Conservation (phyloP, 768 basidiomycete genomes). For the Mycena maculata region DNA sequence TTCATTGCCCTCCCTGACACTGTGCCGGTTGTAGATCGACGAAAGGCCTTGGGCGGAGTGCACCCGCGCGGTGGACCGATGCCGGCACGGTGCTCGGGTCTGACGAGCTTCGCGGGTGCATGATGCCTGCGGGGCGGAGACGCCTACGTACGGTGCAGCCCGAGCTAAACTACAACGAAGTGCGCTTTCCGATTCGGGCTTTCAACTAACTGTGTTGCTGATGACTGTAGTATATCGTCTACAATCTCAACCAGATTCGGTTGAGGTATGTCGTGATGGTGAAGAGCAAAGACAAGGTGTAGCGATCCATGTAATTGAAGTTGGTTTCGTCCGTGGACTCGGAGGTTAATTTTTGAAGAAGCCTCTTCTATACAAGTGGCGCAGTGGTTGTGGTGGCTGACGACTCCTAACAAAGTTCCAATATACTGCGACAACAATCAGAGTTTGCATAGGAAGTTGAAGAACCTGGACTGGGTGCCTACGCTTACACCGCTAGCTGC, state of each 20-base stretch:
- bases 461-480: too few relatives aligned
- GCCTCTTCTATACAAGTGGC: too few relatives aligned
- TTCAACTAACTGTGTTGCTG: neutral
- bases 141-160: neutral
- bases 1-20: neutral
- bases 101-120: slow-evolving; percentile 12
- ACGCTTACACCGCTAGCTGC: too few relatives aligned
- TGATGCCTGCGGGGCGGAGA: neutral
- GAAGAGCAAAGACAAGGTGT: neutral
- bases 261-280: slow-evolving; percentile 22
- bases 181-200: neutral
- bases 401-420: too few relatives aligned
- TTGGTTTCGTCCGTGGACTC: too few relatives aligned
- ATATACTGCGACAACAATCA: too few relatives aligned
- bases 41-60: slow-evolving; percentile 15
- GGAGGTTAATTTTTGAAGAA: too few relatives aligned
- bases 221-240: slow-evolving; percentile 10
- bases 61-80: slow-evolving; percentile 13
- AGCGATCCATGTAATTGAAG: too few relatives aligned
- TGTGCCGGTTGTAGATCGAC: neutral
- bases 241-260: slow-evolving; percentile 16
- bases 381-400: too few relatives aligned
- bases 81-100: neutral
- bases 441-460: too few relatives aligned
- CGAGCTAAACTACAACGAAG: slow-evolving; percentile 7